A percentile compares a stretch with the other conserved stretches of the same genome.
phyloP scores from a whole-genome alignment of 371 early-diverging fungal genomes.

The Haplosporangium sp. region DNA sequence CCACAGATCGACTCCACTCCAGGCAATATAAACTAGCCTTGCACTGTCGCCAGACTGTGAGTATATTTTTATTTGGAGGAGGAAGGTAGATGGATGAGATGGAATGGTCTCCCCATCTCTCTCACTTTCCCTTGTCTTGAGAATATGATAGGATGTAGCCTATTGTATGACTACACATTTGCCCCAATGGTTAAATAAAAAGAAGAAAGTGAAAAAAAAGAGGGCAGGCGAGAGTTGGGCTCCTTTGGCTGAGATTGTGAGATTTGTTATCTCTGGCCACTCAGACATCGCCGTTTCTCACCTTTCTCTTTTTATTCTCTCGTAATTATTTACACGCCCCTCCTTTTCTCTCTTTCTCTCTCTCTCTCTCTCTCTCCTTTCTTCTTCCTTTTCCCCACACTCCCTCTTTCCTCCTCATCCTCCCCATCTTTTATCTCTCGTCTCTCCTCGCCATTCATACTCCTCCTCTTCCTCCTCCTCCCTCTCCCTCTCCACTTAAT shows the following conservation, averaged over 20 bases:
- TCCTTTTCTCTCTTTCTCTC: slow-evolving; percentile 1
- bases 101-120: too few species aligned
- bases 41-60: too few species aligned
- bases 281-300: background rate
- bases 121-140: too few species aligned
- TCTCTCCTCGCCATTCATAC: background rate
- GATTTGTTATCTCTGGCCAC: slow-evolving; percentile 4
- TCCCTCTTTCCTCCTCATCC: background rate
- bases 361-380: background rate
- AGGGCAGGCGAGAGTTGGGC: background rate
- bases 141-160: too few species aligned
- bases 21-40: too few species aligned
- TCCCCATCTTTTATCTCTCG: slow-evolving; percentile 3
- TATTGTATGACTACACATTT: too few species aligned
- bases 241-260: background rate
- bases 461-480: background rate
- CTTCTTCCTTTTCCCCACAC: slow-evolving; percentile 4
- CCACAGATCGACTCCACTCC: too few species aligned
- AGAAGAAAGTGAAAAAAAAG: background rate
- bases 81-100: too few species aligned
- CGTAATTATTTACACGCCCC: background rate
- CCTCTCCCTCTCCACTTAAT: background rate
- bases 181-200: background rate
- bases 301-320: slow-evolving; percentile 5
- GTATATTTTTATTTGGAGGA: too few species aligned